Conservation (phyloP, 805 yeast species). For the Lachancea waltii region DNA sequence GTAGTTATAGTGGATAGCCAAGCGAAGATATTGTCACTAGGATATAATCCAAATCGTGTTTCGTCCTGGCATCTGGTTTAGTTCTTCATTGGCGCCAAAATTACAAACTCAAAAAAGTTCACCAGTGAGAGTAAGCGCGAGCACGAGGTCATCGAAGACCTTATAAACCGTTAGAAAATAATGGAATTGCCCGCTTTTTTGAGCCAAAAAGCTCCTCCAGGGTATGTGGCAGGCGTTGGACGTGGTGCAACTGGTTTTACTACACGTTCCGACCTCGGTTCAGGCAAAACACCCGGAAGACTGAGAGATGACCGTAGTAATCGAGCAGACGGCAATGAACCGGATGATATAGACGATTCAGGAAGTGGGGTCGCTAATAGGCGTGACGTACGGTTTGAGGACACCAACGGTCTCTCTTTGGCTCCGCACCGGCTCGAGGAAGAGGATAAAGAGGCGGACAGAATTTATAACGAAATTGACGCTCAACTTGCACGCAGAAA, state of each 20-base stretch:
- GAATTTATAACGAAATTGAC: constrained; percentile 62
- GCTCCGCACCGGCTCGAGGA: constrained; percentile 31
- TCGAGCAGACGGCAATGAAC: constrained; percentile 12
- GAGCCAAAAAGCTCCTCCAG: constrained; percentile 81
- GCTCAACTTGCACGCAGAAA: constrained; percentile 36
- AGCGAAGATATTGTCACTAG: too few species aligned
- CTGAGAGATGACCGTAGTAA: constrained; percentile 26
- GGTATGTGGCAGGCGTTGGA: constrained; percentile 88
- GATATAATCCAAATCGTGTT: too few species aligned
- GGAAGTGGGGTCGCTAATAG: neutral
- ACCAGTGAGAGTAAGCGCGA: too few species aligned
- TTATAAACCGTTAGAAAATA: neutral
- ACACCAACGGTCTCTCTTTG: constrained; percentile 6
- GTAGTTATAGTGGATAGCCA: too few species aligned
- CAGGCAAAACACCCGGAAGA: constrained; percentile 9
- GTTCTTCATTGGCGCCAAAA: too few species aligned
- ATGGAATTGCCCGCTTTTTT: constrained; percentile 59
- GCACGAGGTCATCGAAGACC: too few species aligned
- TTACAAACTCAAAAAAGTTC: too few species aligned
- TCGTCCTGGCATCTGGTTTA: too few species aligned
- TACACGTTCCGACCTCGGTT: constrained; percentile 58
- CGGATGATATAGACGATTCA: constrained; percentile 2
- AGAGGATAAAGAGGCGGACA: constrained; percentile 76
- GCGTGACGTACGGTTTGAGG: constrained; percentile 4
- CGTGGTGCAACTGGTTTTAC: constrained; percentile 94